phyloP scores from a whole-genome alignment of 352 stramenopile genomes.

The Phytopythium vexans region DNA sequence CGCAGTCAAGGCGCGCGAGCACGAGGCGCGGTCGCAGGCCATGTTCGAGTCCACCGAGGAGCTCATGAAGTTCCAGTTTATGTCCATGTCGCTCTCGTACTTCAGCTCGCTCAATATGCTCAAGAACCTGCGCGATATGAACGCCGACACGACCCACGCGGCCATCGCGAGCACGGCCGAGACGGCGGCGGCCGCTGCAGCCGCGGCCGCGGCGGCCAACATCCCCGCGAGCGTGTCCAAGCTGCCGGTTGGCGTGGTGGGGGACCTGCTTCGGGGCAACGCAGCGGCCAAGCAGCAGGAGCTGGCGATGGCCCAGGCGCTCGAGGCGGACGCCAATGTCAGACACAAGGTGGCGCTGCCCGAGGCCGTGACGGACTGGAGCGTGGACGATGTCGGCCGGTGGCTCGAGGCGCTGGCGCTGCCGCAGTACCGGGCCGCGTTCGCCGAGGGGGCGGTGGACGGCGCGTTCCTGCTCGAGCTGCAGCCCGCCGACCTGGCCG shows the following conservation, averaged over 20 bases:
- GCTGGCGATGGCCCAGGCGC: constrained; percentile 42
- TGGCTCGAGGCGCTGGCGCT: constrained; percentile 92
- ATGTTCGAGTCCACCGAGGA: constrained; percentile 94
- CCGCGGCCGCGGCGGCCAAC: constrained; percentile 83
- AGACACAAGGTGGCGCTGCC: constrained; percentile 57
- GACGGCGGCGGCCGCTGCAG: constrained; percentile 82
- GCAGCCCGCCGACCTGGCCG: constrained; percentile 86
- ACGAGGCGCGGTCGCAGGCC: constrained; percentile 85
- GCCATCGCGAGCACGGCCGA: constrained; percentile 87
- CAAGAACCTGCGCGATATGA: constrained; percentile 92
- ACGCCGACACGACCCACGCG: constrained; percentile 88
- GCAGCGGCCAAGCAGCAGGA: constrained; percentile 65
- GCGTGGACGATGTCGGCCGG: constrained; percentile 87
- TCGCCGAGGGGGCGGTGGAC: constrained; percentile 88
- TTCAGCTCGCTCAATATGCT: constrained; percentile 96
- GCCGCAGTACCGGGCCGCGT: constrained; percentile 89
- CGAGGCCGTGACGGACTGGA: constrained; percentile 74
- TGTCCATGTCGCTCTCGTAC: constrained; percentile 94
- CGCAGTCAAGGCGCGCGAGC: constrained; percentile 86
- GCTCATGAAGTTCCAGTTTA: constrained; percentile 97
- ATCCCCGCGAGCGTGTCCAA: constrained; percentile 71
- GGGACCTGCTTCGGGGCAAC: constrained; percentile 13
- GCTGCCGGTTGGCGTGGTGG: constrained; percentile 50
- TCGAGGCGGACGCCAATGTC: constrained; percentile 59
- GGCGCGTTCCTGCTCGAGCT: constrained; percentile 92